Base-by-base conservation (phyloP, 2,329 filamentous ascomycete genomes). In the Diaporthe vaccinii region DNA sequence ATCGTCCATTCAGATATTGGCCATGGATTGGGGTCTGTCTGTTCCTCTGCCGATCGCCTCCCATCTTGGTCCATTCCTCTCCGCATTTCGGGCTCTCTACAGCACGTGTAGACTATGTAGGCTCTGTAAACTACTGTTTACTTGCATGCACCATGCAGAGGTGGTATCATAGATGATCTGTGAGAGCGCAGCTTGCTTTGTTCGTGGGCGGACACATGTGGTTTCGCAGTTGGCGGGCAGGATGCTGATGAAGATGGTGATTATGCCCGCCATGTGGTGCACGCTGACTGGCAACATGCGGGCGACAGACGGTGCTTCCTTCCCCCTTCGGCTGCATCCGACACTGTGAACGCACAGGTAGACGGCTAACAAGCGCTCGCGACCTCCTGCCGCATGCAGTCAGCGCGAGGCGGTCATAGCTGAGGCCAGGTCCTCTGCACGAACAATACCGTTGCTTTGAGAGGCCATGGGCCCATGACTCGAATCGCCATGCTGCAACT, bases 401-500 rank as follows among this genome's bases (percentile, higher is more conserved):
- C 65, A 69, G 65, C 65, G 15, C 34, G 49, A 69, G 71, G 41
- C 71, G 71, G 58, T 65, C 71, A 65, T 73, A 73, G 71, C 71
- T 73, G 58, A 73, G 36, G 71, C 34, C 59, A 39, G 57, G 6
- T 15, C 34, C 34, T 53, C 36, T 28, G 58, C 57, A 51, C 49
- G 25, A 36, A 28, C 25, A 59, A 61, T 55, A 31, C 46, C 20
- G 58, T 53, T 65, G 58, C 58, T 65, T 57, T 57, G 55, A 61
- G 65, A 14, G 46, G 46, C 65, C 34, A 9, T 68, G 58, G 46
- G 58, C 46, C 22, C 70, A 65, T 73, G 70, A 73, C 70, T 73
- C 70, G 58, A 55, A 55, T 39, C 31, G 46, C n/a, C 39, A 31
- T 44, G 59, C 39, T 62, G 59, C 36, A 31, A 59, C 25, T 41